Evolutionary conservation across 371 early-diverging fungal species (phyloP).

Genomic region (Haplosporangium sp.): DNA sequence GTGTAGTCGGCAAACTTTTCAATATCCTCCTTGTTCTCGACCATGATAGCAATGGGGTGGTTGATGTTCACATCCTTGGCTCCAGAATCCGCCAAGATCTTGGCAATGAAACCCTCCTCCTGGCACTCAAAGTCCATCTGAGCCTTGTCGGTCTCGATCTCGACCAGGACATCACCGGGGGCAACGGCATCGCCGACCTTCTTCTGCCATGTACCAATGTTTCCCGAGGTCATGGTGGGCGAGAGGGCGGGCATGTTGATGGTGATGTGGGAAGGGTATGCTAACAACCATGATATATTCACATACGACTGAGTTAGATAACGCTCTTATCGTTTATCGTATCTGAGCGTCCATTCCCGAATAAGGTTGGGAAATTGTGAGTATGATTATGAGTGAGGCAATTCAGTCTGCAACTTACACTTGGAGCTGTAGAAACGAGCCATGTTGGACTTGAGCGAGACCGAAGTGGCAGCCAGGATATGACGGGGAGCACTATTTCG

Average conservation of each 20-base stretch:
- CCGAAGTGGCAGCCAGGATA: constrained; percentile 33
- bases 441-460: constrained; percentile 46
- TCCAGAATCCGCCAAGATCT: constrained; percentile 88
- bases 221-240: constrained; percentile 98
- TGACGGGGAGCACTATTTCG: constrained; percentile 34
- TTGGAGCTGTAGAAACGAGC: constrained; percentile 67
- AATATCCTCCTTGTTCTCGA: constrained; percentile 90
- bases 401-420: constrained; percentile 60
- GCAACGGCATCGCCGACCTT: constrained; percentile 91
- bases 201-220: constrained; percentile 96
- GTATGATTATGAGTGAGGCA: constrained; percentile 1
- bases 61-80: constrained; percentile 79
- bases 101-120: constrained; percentile 97
- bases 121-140: constrained; percentile 99
- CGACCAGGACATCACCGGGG: constrained; percentile 97
- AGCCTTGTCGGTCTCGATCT: constrained; percentile 99
- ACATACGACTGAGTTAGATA: constrained; percentile 2
- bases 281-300: constrained; percentile 36
- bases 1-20: constrained; percentile 87
- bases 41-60: constrained; percentile 93
- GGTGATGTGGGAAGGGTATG: constrained; percentile 89
- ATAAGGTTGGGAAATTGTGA: constrained; percentile 36
- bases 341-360: constrained; percentile 1
- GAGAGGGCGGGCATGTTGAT: constrained; percentile 98
- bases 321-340: neutral